Conservation (phyloP, 2,329 filamentous ascomycete species). For the Paraphoma sp. region DNA sequence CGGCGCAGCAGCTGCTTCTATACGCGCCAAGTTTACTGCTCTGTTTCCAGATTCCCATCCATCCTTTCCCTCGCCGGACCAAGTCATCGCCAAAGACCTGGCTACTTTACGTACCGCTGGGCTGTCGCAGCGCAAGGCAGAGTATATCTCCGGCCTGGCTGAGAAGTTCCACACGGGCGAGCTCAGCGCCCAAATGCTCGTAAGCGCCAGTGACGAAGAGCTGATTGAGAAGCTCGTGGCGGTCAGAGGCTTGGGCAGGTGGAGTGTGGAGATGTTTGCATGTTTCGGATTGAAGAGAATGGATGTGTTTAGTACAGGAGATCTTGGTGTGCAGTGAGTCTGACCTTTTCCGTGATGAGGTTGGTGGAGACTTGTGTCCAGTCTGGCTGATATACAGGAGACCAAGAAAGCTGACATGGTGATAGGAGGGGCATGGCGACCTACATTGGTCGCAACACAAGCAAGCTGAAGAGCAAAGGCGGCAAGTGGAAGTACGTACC, state of each 20-base stretch:
- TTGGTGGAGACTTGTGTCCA: background rate
- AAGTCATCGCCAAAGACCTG: slow-evolving; percentile 67
- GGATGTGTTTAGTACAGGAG: slow-evolving; percentile 92
- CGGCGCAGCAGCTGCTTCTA: slow-evolving; percentile 86
- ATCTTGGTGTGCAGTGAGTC: slow-evolving; percentile 84
- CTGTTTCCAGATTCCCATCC: slow-evolving; percentile 59
- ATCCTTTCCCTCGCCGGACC: slow-evolving; percentile 76
- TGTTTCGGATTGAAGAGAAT: slow-evolving; percentile 92
- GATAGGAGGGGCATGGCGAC: slow-evolving; percentile 82
- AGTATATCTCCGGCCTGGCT: slow-evolving; percentile 88
- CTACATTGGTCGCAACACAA: slow-evolving; percentile 81
- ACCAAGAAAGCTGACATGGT: background rate
- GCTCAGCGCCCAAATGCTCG: slow-evolving; percentile 76
- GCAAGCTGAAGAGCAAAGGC: slow-evolving; percentile 77
- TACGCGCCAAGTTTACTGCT: slow-evolving; percentile 70
- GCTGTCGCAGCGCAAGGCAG: slow-evolving; percentile 91
- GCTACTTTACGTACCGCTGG: slow-evolving; percentile 82
- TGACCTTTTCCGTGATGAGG: background rate
- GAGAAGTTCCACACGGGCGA: slow-evolving; percentile 79
- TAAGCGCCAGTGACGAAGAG: slow-evolving; percentile 82
- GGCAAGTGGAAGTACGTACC: slow-evolving; percentile 80
- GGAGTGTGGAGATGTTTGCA: slow-evolving; percentile 93
- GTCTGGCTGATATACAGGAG: too few species aligned
- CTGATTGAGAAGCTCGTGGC: slow-evolving; percentile 82
- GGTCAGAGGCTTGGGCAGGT: slow-evolving; percentile 84